Evolutionary conservation across 208 protist species (phyloP), one percentile per base, ranked within the genome.

Genomic region (Leishmania major): DNA sequence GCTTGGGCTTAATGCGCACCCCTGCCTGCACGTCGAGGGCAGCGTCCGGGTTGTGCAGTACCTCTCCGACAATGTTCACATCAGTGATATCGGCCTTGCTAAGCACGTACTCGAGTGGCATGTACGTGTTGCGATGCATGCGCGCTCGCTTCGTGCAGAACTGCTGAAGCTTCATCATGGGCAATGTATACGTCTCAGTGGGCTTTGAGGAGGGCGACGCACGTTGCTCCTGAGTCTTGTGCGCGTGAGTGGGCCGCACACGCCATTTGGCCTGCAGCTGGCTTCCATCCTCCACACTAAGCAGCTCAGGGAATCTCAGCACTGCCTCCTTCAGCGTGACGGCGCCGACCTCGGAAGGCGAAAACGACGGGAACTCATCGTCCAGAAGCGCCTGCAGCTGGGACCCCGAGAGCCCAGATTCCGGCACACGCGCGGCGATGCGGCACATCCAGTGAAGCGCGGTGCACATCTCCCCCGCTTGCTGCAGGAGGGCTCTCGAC

Each of bases 311-410:
- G 47, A 83, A 83, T 57, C 67, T 73, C 75, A 87, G 82, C 31
- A 96, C 79, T 17, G 88, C 91, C 64, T 96, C 91, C 67, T 87
- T 86, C 45, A 96, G 67, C 28, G 90, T 91, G 35, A 87, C 71
- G 0, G 87, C 90, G 0, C 91, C 90, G 13, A 90, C 80, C 10
- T 77, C 55, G 11, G 82, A 70, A 7, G 91, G 91, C 4, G 80
- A 76, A 64, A 96, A 94, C 15, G 81, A 72, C 1, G 91, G 93
- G 73, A 89, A 87, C 64, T 91, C 87, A 57, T 94, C 90, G 57
- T 94, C 87, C 35, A 95, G 37, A 17, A 96, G 78, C 2, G 86
- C 89, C 76, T 91, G 90, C 67, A 96, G 81, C 67, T 94, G 91
- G n/a, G 91, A 83, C 22, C 82, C 77, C 75, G 78, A 89, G 28